These are phyloP conservation scores for Botrytis cinerea DNA, from an alignment of 2,329 filamentous ascomycete species.

Conservation along the genomic window DNA sequence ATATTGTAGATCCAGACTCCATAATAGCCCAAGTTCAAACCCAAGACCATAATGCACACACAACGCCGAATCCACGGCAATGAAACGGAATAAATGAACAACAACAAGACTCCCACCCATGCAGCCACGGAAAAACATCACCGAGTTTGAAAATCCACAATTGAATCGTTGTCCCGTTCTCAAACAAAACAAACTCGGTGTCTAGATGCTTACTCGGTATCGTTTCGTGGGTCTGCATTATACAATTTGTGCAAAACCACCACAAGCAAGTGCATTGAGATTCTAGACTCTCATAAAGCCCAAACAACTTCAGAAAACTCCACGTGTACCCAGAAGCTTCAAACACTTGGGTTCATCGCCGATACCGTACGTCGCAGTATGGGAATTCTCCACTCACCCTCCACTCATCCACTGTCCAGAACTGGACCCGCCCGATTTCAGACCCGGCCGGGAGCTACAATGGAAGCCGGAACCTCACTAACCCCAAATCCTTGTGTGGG, in stretches of 20 bases:
- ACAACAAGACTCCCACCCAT: not conserved
- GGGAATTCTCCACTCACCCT: conserved; percentile 4
- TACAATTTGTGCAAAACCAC: not conserved
- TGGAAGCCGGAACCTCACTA: not conserved
- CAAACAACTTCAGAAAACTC: not conserved
- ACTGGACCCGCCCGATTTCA: conserved; percentile 16
- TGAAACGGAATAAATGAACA: conserved; percentile 7
- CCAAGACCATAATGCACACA: not conserved
- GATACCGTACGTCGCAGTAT: not conserved
- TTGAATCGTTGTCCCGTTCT: conserved; percentile 6
- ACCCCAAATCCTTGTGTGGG: not conserved
- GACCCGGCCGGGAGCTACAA: not conserved
- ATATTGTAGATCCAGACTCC: conserved; percentile 10
- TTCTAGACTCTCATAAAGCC: conserved; percentile 1
- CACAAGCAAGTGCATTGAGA: not conserved
- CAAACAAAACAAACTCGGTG: conserved; percentile 6
- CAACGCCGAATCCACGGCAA: not conserved
- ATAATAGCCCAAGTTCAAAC: conserved; percentile 7
- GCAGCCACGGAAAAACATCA: conserved; percentile 3
- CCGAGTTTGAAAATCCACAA: conserved; percentile 10
- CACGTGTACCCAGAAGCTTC: conserved; percentile 12
- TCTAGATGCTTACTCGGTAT: conserved; percentile 1
- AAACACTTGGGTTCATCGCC: not conserved
- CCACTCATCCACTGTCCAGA: not conserved
- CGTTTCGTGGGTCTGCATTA: not conserved